Percentiles rank a stretch among this genome's conserved stretches.
These are phyloP conservation scores for Toxicodendron radicans DNA, from an alignment of 345 rosid species.

Conservation along the genomic window DNA sequence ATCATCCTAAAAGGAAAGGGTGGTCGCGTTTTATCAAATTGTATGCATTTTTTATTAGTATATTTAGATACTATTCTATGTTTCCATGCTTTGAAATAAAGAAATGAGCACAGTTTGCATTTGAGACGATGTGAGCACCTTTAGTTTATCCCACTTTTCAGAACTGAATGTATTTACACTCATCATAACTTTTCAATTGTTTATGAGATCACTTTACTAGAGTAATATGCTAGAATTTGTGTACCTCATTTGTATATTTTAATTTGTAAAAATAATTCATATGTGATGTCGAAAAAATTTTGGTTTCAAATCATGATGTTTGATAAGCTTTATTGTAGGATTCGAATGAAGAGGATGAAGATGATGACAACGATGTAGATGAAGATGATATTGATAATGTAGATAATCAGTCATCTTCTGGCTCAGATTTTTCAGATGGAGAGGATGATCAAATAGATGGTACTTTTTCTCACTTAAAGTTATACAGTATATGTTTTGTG, in stretches of 20 bases:
- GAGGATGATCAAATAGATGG: constrained; percentile 50
- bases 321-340: constrained; percentile 38
- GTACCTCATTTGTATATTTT: background rate
- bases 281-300: background rate
- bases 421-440: constrained; percentile 46
- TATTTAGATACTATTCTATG: background rate
- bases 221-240: background rate
- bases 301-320: background rate
- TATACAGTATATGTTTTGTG: background rate
- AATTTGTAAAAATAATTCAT: background rate
- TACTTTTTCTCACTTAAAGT: constrained; percentile 25
- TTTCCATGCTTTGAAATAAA: background rate
- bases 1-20: background rate
- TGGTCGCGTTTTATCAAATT: background rate
- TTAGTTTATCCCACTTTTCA: background rate
- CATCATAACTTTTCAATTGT: background rate
- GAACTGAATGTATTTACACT: background rate
- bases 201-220: background rate
- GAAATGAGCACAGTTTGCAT: background rate
- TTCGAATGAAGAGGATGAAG: constrained; percentile 48
- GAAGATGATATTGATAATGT: constrained; percentile 28
- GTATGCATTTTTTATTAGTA: background rate
- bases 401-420: constrained; percentile 38
- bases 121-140: background rate
- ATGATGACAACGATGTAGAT: constrained; percentile 32